Conservation (phyloP, 371 early-diverging fungal species). For the Rhizomucor miehei region DNA sequence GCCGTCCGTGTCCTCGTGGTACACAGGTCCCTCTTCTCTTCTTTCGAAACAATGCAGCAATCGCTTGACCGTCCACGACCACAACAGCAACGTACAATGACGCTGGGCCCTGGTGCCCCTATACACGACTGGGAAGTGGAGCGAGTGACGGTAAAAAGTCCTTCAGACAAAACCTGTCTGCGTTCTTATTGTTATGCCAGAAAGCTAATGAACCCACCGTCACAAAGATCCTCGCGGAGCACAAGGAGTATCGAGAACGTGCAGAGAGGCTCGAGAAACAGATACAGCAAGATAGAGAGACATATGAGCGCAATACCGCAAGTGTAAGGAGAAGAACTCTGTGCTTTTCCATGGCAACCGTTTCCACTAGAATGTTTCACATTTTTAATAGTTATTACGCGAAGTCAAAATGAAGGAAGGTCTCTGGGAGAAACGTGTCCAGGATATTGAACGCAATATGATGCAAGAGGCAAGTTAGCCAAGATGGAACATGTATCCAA, state of each 20-base stretch:
- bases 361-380: constrained; percentile 2
- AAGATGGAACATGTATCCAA: background rate
- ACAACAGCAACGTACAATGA: constrained; percentile 10
- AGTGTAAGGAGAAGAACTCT: constrained; percentile 17
- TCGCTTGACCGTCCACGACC: background rate
- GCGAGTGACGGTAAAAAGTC: constrained; percentile 17
- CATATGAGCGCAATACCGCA: constrained; percentile 25
- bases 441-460: constrained; percentile 17
- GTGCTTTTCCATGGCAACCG: background rate
- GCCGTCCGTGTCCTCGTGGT: background rate
- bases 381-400: constrained; percentile 22
- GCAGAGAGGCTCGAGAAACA: constrained; percentile 10
- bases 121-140: constrained; percentile 37
- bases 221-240: too few relatives aligned
- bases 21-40: background rate
- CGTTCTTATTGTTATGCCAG: too few relatives aligned
- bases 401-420: constrained; percentile 30
- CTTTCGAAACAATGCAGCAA: background rate
- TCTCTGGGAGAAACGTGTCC: constrained; percentile 19
- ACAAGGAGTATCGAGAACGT: constrained; percentile 16
- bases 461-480: constrained; percentile 17
- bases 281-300: constrained; percentile 19
- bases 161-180: background rate
- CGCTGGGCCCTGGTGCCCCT: constrained; percentile 13
- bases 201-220: too few relatives aligned